These are phyloP conservation scores for Bocquillonia castaneifolia DNA, from an alignment of 441 rosid species.

Conservation along the genomic window DNA sequence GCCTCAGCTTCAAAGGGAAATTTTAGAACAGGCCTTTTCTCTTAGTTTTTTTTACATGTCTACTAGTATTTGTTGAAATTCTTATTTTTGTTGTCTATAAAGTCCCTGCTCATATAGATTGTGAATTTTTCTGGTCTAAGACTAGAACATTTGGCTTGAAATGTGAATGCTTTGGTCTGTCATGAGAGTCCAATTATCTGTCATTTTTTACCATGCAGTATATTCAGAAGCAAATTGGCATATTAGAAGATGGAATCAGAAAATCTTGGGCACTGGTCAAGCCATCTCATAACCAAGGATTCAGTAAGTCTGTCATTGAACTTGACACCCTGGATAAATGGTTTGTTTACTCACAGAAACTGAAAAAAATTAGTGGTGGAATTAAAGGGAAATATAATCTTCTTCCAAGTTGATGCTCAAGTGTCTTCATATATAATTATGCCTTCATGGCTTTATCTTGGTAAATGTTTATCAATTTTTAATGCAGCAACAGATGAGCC, in stretches of 20 bases:
- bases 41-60: neutral
- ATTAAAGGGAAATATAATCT: neutral
- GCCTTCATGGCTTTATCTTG: neutral
- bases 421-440: neutral
- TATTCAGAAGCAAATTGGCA: slow-evolving; percentile 65
- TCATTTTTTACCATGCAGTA: slow-evolving; percentile 46
- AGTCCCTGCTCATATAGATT: neutral
- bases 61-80: neutral
- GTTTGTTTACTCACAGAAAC: neutral
- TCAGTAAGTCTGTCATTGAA: slow-evolving; percentile 40
- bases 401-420: neutral
- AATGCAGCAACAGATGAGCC: slow-evolving; percentile 39
- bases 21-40: neutral
- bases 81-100: neutral
- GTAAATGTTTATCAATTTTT: neutral
- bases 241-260: slow-evolving; percentile 71
- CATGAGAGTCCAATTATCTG: neutral
- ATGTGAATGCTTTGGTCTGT: neutral
- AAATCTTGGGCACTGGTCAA: slow-evolving; percentile 61
- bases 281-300: slow-evolving; percentile 37
- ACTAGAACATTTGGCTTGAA: neutral
- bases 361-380: neutral
- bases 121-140: neutral
- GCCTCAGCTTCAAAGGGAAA: neutral
- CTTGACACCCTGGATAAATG: neutral